Evolutionary conservation across 2,329 filamentous ascomycete genomes (phyloP), one percentile per base, ranked within the genome.

Genomic region (Hypomyces perniciosus): DNA sequence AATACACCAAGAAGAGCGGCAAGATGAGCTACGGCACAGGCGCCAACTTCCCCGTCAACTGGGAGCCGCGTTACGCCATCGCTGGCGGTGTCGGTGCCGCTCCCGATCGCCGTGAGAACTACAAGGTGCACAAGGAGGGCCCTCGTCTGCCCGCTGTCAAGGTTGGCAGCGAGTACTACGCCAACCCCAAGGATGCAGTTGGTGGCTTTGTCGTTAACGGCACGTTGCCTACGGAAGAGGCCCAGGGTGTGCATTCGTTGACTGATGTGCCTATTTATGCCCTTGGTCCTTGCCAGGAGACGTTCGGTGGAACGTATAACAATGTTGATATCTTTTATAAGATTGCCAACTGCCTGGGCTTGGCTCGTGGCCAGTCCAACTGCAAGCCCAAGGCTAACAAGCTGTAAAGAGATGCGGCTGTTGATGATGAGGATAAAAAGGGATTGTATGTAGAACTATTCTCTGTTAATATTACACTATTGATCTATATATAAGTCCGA

Each of bases 11-110:
- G 39, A 71, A 75, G 49, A 69, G 72, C 56, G 69, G 73, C 35
- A 78, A 79, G 53, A 76, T 86, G 57, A 79, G 80, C 51, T 92
- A 92, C 74, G 78, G 78, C 59, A 86, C 87, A 26, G 85, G 85
- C 46, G 76, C 81, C 59, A 80, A 87, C 72, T 95, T 93, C 76
- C 89, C 89, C 20, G 75, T 80, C 55, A 90, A 89, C 73, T 93
- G 89, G 88, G 85, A 89, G 65, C 89, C 89, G 10, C 80, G 89
- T 31, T 93, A 92, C 70, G 86, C 86, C 52, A 81, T 95, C 46
- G 88, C 86, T 50, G 78, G 83, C 38, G 89, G 89, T 46, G 68
- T 89, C 33, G 80, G 76, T 44, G 86, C 86, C 31, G 78, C 79
- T 62, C 89, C 89, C 0, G 89, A 95, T 66, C 81, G 77, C 60